Base-by-base conservation (phyloP, 306 rosid species). In the Purshia tridentata region DNA sequence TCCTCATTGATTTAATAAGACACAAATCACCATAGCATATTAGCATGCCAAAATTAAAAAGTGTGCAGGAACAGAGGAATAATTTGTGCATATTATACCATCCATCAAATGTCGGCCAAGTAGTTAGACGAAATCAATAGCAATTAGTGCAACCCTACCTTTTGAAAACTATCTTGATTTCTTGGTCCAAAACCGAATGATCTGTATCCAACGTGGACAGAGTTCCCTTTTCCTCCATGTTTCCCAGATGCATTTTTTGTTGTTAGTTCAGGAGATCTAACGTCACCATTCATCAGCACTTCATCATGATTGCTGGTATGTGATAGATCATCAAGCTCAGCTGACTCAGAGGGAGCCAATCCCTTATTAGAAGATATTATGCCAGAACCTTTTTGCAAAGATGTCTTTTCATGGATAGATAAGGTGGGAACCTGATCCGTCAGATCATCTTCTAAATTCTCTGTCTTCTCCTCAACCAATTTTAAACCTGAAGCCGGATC, bases 341-440 rank as follows among this genome's bases (percentile, higher is more conserved):
- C 77, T 70, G 84, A 35, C 62, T 79, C 92, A 16, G 88, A 71
- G 70, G 59, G 53, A 82, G 74, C 76, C 73, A 64, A 75, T 81
- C 86, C 96, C 78, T 65, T 75, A 69, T 66, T 75, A 69, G 84
- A 83, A 82, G 88, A 72, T 67, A 60, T 70, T 67, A 63, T 65
- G 80, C 74, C 71, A 61, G 90, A 86, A 78, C 78, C 84, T 80
- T 83, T 83, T 78, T 75, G 86, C 29, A 77, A 83, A 82, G 86
- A 63, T 76, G 87, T 78, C 71, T 81, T 89, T 67, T 87, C 91
- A 45, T 65, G 90, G 67, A 91, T 81, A 68, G 96, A 72, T 82
- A 95, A 83, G 53, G 97, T 86, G 60, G 87, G 93, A 89, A 86
- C 98, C 75, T 87, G 89, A 83, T 87, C 96, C 22, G 83, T 74